Conservation (phyloP, 192 early-diverging fungal genomes). For the Pilaira anomala region DNA sequence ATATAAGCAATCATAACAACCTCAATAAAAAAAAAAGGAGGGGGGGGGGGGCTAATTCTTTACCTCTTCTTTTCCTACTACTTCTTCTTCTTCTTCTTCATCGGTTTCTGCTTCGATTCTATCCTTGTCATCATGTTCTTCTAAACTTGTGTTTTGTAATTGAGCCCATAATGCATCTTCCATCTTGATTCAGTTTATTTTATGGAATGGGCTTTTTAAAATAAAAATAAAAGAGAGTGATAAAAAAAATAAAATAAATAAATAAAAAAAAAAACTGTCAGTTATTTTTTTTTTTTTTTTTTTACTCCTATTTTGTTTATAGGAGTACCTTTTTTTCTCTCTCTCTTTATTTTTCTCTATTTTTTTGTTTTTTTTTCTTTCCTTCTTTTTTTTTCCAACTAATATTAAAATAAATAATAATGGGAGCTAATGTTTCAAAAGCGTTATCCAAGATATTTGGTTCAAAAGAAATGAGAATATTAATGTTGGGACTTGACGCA, state of each 20-base stretch:
- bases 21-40: background rate
- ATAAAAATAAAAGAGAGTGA: background rate
- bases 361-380: background rate
- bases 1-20: too few relatives aligned
- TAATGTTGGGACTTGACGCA: conserved; percentile 91
- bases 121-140: conserved; percentile 19
- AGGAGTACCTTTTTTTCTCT: background rate
- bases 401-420: conserved; percentile 33
- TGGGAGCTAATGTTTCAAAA: conserved; percentile 82
- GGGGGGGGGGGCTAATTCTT: background rate
- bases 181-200: conserved; percentile 8
- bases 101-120: conserved; percentile 9
- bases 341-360: background rate
- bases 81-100: conserved; percentile 3
- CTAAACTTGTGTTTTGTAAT: conserved; percentile 11
- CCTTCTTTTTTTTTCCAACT: background rate
- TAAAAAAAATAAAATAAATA: background rate
- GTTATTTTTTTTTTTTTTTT: background rate
- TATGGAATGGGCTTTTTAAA: background rate
- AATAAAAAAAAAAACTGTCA: background rate
- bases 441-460: conserved; percentile 77
- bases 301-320: background rate
- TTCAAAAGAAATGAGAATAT: conserved; percentile 94
- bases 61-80: conserved; percentile 1
- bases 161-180: conserved; percentile 27